Evolutionary conservation across 2,329 filamentous ascomycete species (phyloP).

Genomic region (Aspergillus sp.): DNA sequence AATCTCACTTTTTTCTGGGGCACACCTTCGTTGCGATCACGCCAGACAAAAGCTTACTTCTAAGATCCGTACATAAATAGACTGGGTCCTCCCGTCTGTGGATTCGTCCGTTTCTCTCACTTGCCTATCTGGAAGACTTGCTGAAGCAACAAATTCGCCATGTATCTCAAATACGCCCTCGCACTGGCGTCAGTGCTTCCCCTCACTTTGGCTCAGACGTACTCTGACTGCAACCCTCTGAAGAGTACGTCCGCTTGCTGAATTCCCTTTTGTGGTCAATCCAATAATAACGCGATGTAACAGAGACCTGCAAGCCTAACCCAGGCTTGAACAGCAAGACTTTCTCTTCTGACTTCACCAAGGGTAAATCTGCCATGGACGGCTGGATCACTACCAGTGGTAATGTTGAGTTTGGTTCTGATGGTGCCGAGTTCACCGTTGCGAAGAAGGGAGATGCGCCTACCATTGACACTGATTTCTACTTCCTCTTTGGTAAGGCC

Average conservation of each 20-base stretch:
- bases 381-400: slow-evolving; percentile 68
- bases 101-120: background rate
- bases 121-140: background rate
- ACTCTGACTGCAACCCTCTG: slow-evolving; percentile 71
- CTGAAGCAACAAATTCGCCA: slow-evolving; percentile 14
- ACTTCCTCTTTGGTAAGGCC: slow-evolving; percentile 96
- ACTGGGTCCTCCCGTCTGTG: background rate
- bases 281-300: slow-evolving; percentile 7
- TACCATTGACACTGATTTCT: slow-evolving; percentile 83
- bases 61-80: slow-evolving; percentile 10
- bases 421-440: slow-evolving; percentile 82
- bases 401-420: slow-evolving; percentile 61
- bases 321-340: slow-evolving; percentile 60
- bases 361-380: slow-evolving; percentile 55
- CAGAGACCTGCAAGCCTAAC: slow-evolving; percentile 63
- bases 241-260: slow-evolving; percentile 22
- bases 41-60: slow-evolving; percentile 8
- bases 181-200: slow-evolving; percentile 33
- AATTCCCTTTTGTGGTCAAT: background rate
- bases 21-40: slow-evolving; percentile 6
- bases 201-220: slow-evolving; percentile 64
- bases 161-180: slow-evolving; percentile 33
- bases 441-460: slow-evolving; percentile 76
- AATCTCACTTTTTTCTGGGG: slow-evolving; percentile 6
- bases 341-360: slow-evolving; percentile 41